These are phyloP conservation scores for Vigna nakashimae DNA, from an alignment of 306 rosid genomes.

Conservation along the genomic window DNA sequence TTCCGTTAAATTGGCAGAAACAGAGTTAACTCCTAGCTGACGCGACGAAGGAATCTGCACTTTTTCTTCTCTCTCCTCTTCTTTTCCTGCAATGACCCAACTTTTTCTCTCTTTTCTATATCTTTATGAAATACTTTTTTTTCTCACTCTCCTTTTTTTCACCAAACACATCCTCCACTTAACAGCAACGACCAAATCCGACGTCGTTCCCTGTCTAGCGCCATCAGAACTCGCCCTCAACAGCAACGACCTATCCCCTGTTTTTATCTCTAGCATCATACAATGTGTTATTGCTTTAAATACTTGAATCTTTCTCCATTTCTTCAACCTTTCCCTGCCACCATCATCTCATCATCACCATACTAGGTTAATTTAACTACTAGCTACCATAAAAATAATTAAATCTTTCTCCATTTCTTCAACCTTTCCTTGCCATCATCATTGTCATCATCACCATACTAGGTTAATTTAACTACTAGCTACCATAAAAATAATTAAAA, in stretches of 20 bases:
- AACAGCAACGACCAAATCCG: constrained; percentile 64
- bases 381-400: background rate
- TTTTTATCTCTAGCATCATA: constrained; percentile 52
- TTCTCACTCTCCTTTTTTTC: no score
- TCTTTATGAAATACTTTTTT: no score
- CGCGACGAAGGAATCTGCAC: no score
- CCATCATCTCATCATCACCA: background rate
- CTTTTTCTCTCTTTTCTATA: no score
- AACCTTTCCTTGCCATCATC: constrained; percentile 42
- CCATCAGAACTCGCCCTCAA: constrained; percentile 61
- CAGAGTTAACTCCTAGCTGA: no score
- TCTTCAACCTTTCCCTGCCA: constrained; percentile 43
- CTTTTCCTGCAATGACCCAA: no score
- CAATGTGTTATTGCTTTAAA: constrained; percentile 23
- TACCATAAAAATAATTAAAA: background rate
- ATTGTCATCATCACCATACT: background rate
- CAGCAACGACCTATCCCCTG: constrained; percentile 55
- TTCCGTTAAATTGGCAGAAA: no score
- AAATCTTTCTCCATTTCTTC: constrained; percentile 70
- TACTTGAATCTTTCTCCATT: constrained; percentile 70
- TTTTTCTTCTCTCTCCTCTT: no score
- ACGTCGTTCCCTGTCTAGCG: constrained; percentile 60
- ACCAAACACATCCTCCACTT: constrained; percentile 65
- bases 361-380: constrained; percentile 29
- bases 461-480: constrained; percentile 19